Percentiles rank a stretch among this genome's conserved stretches.
These are phyloP conservation scores for Mortierella sp. DNA, from an alignment of 371 early-diverging fungal species.

Conservation along the genomic window DNA sequence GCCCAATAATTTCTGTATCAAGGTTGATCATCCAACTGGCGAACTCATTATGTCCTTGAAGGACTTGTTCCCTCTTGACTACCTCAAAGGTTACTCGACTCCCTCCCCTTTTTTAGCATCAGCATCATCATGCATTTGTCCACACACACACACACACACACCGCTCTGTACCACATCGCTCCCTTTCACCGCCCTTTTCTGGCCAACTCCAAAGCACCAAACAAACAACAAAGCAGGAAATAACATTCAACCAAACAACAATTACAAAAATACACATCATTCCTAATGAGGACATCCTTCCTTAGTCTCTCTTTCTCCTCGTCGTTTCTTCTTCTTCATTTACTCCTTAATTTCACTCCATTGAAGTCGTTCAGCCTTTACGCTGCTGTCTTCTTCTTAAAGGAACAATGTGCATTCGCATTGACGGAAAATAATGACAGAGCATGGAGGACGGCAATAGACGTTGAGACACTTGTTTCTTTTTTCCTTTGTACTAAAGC, in stretches of 20 bases:
- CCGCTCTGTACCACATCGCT: background rate
- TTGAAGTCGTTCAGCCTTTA: conserved; percentile 25
- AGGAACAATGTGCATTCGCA: background rate
- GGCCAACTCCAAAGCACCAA: conserved; percentile 13
- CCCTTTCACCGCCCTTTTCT: background rate
- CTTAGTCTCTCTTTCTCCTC: background rate
- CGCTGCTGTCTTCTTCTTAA: background rate
- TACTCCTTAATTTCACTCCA: conserved; percentile 10
- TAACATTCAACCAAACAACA: background rate
- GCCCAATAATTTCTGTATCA: too few species aligned
- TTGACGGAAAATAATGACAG: background rate
- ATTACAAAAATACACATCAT: background rate
- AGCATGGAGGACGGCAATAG: background rate
- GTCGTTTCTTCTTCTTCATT: background rate
- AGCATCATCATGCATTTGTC: too few species aligned
- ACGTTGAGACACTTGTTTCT: too few species aligned
- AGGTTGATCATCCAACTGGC: too few species aligned
- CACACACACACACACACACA: background rate
- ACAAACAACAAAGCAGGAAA: conserved; percentile 12
- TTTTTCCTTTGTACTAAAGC: background rate
- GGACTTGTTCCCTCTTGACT: too few species aligned
- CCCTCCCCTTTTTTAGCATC: too few species aligned
- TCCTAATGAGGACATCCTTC: background rate
- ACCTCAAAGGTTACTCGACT: too few species aligned
- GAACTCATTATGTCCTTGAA: too few species aligned